Percentiles rank a stretch among this genome's conserved stretches.
Conservation (phyloP, 495 filamentous ascomycete species). For the Hypoxylon lienhwacheense region DNA sequence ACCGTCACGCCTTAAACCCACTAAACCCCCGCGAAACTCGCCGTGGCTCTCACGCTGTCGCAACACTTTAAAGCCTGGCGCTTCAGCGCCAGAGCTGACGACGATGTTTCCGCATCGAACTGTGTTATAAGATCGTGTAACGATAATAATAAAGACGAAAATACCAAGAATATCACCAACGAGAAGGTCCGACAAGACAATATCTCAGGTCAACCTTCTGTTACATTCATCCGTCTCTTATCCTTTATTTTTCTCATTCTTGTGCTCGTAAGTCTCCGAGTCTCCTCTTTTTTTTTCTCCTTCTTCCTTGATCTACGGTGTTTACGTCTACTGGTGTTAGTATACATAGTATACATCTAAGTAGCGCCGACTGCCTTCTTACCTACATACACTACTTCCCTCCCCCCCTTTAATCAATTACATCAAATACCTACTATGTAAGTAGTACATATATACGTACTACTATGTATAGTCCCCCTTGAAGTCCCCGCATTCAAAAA, state of each 20-base stretch:
- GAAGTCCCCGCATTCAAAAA: too few relatives aligned
- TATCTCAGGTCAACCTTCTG: constrained; percentile 18
- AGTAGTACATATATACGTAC: neutral
- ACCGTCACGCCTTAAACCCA: constrained; percentile 32
- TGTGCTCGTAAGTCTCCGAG: constrained; percentile 48
- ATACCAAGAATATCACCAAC: neutral
- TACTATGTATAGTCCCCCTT: too few relatives aligned
- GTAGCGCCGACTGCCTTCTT: constrained; percentile 17
- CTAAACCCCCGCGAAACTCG: constrained; percentile 42
- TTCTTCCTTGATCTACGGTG: constrained; percentile 17
- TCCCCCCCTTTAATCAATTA: neutral
- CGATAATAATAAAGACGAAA: constrained; percentile 23
- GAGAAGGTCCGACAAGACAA: constrained; percentile 21
- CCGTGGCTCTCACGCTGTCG: constrained; percentile 34
- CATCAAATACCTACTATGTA: neutral
- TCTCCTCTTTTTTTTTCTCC: constrained; percentile 4
- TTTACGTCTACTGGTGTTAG: constrained; percentile 4
- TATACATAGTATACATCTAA: constrained; percentile 4
- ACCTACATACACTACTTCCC: neutral
- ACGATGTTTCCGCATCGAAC: constrained; percentile 22
- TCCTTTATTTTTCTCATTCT: constrained; percentile 48
- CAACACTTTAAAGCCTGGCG: constrained; percentile 35
- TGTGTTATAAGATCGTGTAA: constrained; percentile 11
- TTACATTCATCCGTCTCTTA: constrained; percentile 41
- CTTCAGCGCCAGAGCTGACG: constrained; percentile 38